These are phyloP conservation scores for Podaxis sp. DNA, from an alignment of 768 basidiomycete species.

Conservation along the genomic window DNA sequence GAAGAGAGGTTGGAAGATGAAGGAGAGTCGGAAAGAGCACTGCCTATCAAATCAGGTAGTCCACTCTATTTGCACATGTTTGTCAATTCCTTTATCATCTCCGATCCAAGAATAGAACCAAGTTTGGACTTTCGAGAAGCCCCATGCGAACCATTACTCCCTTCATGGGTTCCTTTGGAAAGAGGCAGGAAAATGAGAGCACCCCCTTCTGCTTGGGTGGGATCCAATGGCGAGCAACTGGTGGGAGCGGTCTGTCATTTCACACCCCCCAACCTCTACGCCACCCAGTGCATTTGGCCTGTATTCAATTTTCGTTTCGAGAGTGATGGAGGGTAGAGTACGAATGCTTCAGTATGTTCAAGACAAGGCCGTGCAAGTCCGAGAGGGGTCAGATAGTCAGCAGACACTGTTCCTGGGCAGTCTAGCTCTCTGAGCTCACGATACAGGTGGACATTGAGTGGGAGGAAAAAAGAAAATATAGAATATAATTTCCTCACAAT, in stretches of 20 bases:
- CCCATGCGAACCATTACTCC: background rate
- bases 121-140: background rate
- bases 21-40: constrained; percentile 5
- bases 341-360: too few relatives aligned
- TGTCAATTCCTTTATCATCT: background rate
- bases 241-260: background rate
- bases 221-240: background rate
- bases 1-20: background rate
- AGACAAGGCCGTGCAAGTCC: constrained; percentile 15
- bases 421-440: background rate
- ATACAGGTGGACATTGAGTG: constrained; percentile 7
- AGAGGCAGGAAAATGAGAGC: background rate
- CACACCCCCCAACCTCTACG: background rate
- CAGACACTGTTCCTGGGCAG: background rate
- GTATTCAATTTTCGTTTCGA: constrained; percentile 5
- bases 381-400: constrained; percentile 2
- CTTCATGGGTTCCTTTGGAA: background rate
- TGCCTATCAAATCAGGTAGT: constrained; percentile 8
- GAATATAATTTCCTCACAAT: background rate
- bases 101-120: background rate
- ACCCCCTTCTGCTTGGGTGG: background rate
- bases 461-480: background rate
- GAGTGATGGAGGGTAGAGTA: background rate
- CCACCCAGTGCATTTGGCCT: background rate
- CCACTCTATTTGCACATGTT: constrained; percentile 1